Base-by-base conservation (phyloP, 345 rosid species). In the Odontarrhena argentea region DNA sequence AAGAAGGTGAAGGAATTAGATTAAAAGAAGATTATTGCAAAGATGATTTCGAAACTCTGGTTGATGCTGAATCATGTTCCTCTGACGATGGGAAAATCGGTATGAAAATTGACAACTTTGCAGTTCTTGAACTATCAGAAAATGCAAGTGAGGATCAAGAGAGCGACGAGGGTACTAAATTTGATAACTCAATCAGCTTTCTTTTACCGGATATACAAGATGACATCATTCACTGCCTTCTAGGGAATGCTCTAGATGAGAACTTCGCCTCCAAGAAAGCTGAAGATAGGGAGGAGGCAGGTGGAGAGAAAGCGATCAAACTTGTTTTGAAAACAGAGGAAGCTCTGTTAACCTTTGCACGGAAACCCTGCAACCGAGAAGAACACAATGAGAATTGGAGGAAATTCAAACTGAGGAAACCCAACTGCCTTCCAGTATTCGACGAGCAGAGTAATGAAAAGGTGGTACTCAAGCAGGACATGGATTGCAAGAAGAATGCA, bases 391-490 rank as follows among this genome's bases (percentile, higher is more conserved):
- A 77, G 69, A 77, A 77, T 13, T 36, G 24, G 55, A 76, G 78
- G 70, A 10, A 59, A 41, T 82, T 86, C 83, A 91, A 82, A 62
- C 89, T 89, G 5, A 78, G 74, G 69, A 88, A 82, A 50, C 91
- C 94, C 13, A 89, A 77, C 46, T 89, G 70, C 77, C 78, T 82
- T 59, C 80, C 87, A 4, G 11, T 80, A 28, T 76, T 77, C 42
- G 69, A 80, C n/a, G 70, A 66, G 25, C 22, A 81, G 67, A 7
- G 81, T 82, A 36, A 84, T 42, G 96, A 89, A 66, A 89, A 61
- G 66, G 89, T 92, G 59, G 78, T 68, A 65, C 82, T 89, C 34
- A 81, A 71, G 86, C 96, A 89, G 67, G 78, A 68, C 62, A 75
- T 55, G 58, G 81, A 79, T 60, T 86, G 76, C 44, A 86, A 79